Evolutionary conservation across 176 grass and related monocot genomes (phyloP).

Genomic region (Oryza meyeriana): DNA sequence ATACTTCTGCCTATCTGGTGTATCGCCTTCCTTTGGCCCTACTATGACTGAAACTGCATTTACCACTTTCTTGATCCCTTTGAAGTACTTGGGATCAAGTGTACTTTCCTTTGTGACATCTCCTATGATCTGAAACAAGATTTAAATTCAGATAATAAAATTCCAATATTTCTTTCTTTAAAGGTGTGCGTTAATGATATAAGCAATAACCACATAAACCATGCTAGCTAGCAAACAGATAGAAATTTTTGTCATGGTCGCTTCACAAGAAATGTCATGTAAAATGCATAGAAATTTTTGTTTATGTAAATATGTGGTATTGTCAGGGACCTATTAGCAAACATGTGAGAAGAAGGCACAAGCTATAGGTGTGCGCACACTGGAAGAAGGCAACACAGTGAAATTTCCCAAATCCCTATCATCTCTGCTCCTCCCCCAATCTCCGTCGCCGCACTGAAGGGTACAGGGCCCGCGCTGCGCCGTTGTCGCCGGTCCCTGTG

Average conservation of each 20-base stretch:
- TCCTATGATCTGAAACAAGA: slow-evolving; percentile 63
- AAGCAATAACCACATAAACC: not conserved
- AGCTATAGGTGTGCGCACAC: no score
- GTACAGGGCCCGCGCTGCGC: no score
- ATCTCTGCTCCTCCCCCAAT: no score
- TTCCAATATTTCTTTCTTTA: not conserved
- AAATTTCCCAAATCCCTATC: no score
- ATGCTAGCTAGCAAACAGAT: not conserved
- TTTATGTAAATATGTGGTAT: no score
- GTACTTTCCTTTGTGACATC: slow-evolving; percentile 80
- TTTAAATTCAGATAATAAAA: not conserved
- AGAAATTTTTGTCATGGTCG: not conserved
- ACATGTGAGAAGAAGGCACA: no score
- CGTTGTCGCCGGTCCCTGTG: no score
- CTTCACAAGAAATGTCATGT: slow-evolving; percentile 3
- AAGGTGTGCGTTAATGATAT: not conserved
- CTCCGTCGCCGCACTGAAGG: no score
- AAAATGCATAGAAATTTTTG: not conserved
- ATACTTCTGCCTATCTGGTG: slow-evolving; percentile 91
- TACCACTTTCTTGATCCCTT: slow-evolving; percentile 79
- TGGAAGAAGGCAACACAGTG: no score
- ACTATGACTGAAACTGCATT: slow-evolving; percentile 91
- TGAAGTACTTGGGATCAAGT: slow-evolving; percentile 72
- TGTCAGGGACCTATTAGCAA: no score
- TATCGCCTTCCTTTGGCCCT: slow-evolving; percentile 98